Base-by-base conservation (phyloP, 2,329 filamentous ascomycete genomes). In the Verticillium tricorpus region DNA sequence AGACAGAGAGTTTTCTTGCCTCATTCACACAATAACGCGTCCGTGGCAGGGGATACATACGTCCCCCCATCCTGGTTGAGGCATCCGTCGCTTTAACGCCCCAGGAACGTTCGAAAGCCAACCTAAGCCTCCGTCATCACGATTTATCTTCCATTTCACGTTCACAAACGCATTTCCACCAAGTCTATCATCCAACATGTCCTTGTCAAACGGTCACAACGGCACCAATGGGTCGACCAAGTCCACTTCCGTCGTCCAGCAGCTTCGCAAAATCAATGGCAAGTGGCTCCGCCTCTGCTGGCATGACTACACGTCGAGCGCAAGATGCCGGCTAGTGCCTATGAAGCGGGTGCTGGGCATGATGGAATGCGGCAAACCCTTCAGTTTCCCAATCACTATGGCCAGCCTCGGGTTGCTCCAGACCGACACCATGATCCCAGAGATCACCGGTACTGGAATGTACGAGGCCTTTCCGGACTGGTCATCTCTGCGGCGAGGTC, bases 381-480 rank as follows among this genome's bases (percentile, higher is more conserved):
- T 79, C 2, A 69, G 77, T 17, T 78, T 92, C 28, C 83, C 85
- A 3, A 83, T 94, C 62, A 84, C 89, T 1, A 81, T 84, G 65
- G 89, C 86, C 0, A 80, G 83, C 7, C 80, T 91, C 1, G 85
- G 87, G 2, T 77, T 93, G 31, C 76, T 93, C 2, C 90, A 91
- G 68, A 85, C 87, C 61, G 91, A 95, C 69, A 66, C 67, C 1
- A 69, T 84, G 1, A 82, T 85, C 0, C 76, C 82, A 0, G 81
- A 82, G 1, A 79, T 82, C 39, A 79, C 79, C 0, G 77, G 86
- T 0, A 84, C 83, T 0, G 91, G 90, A 0, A 85, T 89, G 68
- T 90, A 90, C 65, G 82, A 82, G 28, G 75, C 93, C 5, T 77
- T 85, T 56, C 88, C 90, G 0, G 89, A 93, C 67, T 78, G 91